phyloP scores from a whole-genome alignment of 1,284 basidiomycete genomes.

The Moesziomyces sp. region DNA sequence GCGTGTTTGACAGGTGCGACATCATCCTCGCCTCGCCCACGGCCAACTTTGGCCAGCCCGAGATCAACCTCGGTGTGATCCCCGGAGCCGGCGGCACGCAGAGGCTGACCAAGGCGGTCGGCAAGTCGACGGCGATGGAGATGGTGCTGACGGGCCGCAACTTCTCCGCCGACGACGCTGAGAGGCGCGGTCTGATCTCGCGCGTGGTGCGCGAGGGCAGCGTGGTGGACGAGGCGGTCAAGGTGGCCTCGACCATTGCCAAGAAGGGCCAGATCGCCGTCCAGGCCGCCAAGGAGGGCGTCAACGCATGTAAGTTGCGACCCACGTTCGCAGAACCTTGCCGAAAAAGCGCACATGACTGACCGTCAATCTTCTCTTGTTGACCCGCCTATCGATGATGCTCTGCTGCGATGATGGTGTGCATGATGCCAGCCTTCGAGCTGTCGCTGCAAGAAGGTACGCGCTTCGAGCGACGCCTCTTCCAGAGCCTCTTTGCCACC shows the following conservation, averaged over 20 bases:
- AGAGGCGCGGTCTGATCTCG: constrained; percentile 84
- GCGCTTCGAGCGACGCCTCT: constrained; percentile 86
- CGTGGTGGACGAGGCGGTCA: constrained; percentile 89
- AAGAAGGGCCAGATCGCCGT: constrained; percentile 86
- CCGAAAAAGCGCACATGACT: background rate
- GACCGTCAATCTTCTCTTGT: background rate
- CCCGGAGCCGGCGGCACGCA: constrained; percentile 87
- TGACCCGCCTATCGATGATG: background rate
- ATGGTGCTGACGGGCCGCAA: constrained; percentile 82
- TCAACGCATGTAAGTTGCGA: constrained; percentile 81
- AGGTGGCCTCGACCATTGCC: constrained; percentile 82
- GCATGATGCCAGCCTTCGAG: constrained; percentile 74
- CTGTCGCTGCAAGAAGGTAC: constrained; percentile 84
- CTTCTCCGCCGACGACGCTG: constrained; percentile 84
- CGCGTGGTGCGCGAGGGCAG: constrained; percentile 76
- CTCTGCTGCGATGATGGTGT: background rate
- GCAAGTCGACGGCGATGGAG: constrained; percentile 96
- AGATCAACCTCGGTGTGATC: constrained; percentile 96
- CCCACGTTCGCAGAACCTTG: background rate
- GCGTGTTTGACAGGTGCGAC: constrained; percentile 73
- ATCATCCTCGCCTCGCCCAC: constrained; percentile 94
- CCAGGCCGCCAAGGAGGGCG: constrained; percentile 92
- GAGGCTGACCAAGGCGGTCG: constrained; percentile 84
- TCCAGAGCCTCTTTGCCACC: constrained; percentile 93
- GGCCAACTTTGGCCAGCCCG: constrained; percentile 94